Percentiles rank a stretch among this genome's conserved stretches.
Evolutionary conservation across 345 rosid species (phyloP).

Genomic region (Conringia planisiliqua): DNA sequence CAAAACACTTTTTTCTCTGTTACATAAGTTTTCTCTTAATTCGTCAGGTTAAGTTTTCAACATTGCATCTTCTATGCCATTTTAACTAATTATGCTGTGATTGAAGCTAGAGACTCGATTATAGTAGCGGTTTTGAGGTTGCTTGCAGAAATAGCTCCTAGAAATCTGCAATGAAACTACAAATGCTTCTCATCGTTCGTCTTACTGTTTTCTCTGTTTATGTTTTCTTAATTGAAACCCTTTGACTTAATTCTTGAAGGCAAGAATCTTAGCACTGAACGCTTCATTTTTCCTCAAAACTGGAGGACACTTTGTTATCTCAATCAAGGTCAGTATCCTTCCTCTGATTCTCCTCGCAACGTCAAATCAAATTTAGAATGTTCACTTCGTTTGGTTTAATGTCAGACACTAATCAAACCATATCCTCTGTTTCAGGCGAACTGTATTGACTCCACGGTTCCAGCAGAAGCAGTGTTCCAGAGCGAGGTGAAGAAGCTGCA

Average conservation of each 20-base stretch:
- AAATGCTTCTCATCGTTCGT: not conserved
- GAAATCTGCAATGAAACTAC: not conserved
- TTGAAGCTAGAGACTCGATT: no score
- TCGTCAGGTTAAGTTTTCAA: not conserved
- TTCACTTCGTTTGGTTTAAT: not conserved
- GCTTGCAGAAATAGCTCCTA: not conserved
- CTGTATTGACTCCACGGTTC: constrained; percentile 87
- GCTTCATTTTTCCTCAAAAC: constrained; percentile 80
- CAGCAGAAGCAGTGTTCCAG: constrained; percentile 80
- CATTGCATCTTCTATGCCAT: not conserved
- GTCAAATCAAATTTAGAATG: not conserved
- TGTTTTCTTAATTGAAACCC: not conserved
- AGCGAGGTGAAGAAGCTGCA: constrained; percentile 85
- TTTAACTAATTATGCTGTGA: not conserved
- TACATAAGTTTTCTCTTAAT: not conserved
- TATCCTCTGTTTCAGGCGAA: constrained; percentile 55
- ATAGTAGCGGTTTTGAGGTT: not conserved
- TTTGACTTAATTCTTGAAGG: constrained; percentile 44
- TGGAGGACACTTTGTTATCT: constrained; percentile 93
- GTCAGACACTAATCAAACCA: not conserved
- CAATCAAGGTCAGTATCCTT: constrained; percentile 68
- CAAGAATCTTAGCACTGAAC: constrained; percentile 86
- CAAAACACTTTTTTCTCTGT: not conserved
- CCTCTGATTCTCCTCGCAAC: not conserved
- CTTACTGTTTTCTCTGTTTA: not conserved